A percentile compares a stretch with the other conserved stretches of the same genome.
These are phyloP conservation scores for Chaetomiaceae sp. DNA, from an alignment of 2,329 filamentous ascomycete genomes.

Conservation along the genomic window DNA sequence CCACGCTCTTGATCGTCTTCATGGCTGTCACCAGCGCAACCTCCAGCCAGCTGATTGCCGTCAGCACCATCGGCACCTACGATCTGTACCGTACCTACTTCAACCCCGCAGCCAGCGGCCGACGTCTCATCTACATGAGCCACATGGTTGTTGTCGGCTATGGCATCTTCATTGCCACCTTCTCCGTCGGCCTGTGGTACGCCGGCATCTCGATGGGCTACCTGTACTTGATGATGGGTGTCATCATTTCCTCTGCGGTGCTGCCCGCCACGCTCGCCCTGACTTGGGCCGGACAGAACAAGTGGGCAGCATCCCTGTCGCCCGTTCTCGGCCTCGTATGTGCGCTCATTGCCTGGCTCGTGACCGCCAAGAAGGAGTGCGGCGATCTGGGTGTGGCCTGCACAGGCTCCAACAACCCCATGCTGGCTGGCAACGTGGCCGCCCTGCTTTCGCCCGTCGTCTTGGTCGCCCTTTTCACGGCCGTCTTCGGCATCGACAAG, in stretches of 20 bases:
- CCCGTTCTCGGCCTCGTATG: constrained; percentile 64
- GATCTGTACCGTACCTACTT: constrained; percentile 85
- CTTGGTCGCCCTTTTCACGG: constrained; percentile 70
- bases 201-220: constrained; percentile 73
- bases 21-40: constrained; percentile 85
- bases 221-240: constrained; percentile 85
- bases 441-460: constrained; percentile 71
- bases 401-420: constrained; percentile 79
- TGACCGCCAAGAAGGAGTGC: constrained; percentile 64
- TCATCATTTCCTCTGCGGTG: constrained; percentile 80
- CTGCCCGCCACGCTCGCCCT: constrained; percentile 76
- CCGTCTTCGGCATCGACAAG: constrained; percentile 60
- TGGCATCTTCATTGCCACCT: constrained; percentile 68
- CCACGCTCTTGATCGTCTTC: constrained; percentile 74
- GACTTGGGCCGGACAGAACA: constrained; percentile 74
- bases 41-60: constrained; percentile 77
- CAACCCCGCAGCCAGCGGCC: constrained; percentile 69
- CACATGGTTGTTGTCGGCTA: constrained; percentile 67
- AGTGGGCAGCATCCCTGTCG: constrained; percentile 62
- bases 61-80: constrained; percentile 83
- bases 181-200: constrained; percentile 69
- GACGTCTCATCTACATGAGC: constrained; percentile 71
- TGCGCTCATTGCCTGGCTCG: constrained; percentile 70
- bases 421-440: constrained; percentile 81
- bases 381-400: constrained; percentile 63